Conservation (phyloP, 2,329 filamentous ascomycete species). For the Chrysosporium keratinophilum region DNA sequence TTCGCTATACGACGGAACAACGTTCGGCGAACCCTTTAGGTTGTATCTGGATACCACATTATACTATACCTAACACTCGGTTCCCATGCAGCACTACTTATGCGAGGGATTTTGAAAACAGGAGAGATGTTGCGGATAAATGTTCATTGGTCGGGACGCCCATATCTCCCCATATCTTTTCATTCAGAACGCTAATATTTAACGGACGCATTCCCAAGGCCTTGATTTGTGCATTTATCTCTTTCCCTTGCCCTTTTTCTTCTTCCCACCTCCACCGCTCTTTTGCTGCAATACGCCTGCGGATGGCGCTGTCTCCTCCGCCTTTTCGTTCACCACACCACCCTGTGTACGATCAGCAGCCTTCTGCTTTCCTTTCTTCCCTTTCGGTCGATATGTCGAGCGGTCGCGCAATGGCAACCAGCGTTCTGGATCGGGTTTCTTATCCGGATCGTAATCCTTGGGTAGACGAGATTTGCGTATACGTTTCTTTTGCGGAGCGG, state of each 20-base stretch:
- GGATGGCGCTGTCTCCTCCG: constrained; percentile 42
- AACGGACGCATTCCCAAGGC: not conserved
- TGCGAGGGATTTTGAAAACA: too few species aligned
- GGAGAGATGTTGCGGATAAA: too few species aligned
- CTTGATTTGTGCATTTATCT: constrained; percentile 21
- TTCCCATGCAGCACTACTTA: too few species aligned
- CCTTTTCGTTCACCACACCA: constrained; percentile 63
- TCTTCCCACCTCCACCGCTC: constrained; percentile 32
- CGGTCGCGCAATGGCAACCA: constrained; percentile 88
- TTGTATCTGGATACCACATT: too few species aligned
- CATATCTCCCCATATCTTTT: too few species aligned
- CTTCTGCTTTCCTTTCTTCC: constrained; percentile 82
- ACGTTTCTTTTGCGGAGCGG: constrained; percentile 29
- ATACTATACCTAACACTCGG: too few species aligned
- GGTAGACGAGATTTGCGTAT: constrained; percentile 39
- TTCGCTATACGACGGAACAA: not conserved
- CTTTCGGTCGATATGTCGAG: constrained; percentile 79
- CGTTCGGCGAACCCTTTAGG: too few species aligned
- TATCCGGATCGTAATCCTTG: constrained; percentile 54
- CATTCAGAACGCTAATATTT: not conserved
- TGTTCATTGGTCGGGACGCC: too few species aligned
- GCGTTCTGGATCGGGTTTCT: constrained; percentile 76
- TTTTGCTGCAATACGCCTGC: constrained; percentile 23
- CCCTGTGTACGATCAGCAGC: constrained; percentile 72
- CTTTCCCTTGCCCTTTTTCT: constrained; percentile 44